Base-by-base conservation (phyloP, 2,329 filamentous ascomycete species). In the Hysterium pulicare region DNA sequence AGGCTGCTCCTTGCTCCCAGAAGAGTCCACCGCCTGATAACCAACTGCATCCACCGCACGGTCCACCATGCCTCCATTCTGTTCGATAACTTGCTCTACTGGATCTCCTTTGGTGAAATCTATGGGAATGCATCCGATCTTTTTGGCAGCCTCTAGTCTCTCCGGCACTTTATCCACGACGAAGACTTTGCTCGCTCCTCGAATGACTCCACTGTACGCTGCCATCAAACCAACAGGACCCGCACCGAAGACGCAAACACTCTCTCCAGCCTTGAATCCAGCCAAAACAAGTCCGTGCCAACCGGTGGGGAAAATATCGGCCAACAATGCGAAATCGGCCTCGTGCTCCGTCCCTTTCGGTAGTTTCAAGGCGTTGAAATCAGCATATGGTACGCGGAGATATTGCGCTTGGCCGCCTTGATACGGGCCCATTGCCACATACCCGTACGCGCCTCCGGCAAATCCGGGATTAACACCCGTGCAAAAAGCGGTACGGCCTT, bases 181-280 rank as follows among this genome's bases (percentile, higher is more conserved):
- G 41, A 72, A 85, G 0, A 86, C 77, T 11, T 70, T 73, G 7
- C 75, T 78, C 1, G 81, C 82, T 2, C 82, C 82, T 0, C 81
- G 73, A 2, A 85, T 61, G 1, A 77, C 61, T 1, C 76, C 82
- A 0, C 75, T 81, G 59, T 84, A 84, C 3, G 82, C 82, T 3
- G 81, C 79, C 76, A 85, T 83, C 4, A 84, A 62, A 1, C 82
- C 82, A 1, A 85, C 81, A 0, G 82, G 81, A 0, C 81, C 80
- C 2, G 77, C 79, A 0, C 81, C 82, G 45, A 84, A 84, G 2
- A 84, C 74, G 1, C 80, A 81, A 2, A 84, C 74, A n/a, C 70
- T 74, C 51, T 85, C 81, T 2, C 81, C 80, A 1, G 78, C 65
- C 50, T 75, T 63, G 62, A 83, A 83, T 0, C 80, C 80, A 3